A percentile compares a stretch with the other conserved stretches of the same genome.
Evolutionary conservation across 1,284 basidiomycete species (phyloP).

Genomic region (Ustilago xerochloae): DNA sequence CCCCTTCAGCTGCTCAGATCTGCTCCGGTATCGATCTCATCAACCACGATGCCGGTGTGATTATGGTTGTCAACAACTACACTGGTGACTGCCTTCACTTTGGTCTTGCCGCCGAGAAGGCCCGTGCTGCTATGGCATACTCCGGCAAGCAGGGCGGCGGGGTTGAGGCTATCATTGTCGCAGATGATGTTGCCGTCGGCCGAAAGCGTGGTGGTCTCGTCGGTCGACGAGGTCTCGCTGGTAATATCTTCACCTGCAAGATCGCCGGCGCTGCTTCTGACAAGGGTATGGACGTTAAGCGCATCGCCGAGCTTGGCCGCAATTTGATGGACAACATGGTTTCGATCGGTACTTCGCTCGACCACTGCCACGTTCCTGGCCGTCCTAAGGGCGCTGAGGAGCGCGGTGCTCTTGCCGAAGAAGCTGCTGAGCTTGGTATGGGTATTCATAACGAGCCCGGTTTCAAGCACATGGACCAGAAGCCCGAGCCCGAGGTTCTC

Average conservation of each 20-base stretch:
- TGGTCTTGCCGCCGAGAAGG: conserved; percentile 69
- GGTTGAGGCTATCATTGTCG: conserved; percentile 71
- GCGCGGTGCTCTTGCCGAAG: conserved; percentile 63
- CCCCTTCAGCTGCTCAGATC: conserved; percentile 71
- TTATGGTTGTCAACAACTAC: conserved; percentile 70
- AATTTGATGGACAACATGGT: conserved; percentile 73
- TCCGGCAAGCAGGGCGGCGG: conserved; percentile 67
- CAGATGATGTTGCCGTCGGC: conserved; percentile 71
- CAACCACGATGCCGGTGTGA: conserved; percentile 69
- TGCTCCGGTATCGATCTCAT: conserved; percentile 69
- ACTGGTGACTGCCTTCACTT: conserved; percentile 72
- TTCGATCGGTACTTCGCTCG: conserved; percentile 73
- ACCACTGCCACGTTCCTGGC: conserved; percentile 75
- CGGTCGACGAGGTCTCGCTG: conserved; percentile 70
- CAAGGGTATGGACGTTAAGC: conserved; percentile 57
- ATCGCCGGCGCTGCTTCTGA: conserved; percentile 64
- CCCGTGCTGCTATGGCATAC: conserved; percentile 59
- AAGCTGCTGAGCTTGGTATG: conserved; percentile 72
- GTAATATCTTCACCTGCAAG: conserved; percentile 69
- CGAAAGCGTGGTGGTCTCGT: conserved; percentile 70
- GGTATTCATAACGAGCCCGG: conserved; percentile 75
- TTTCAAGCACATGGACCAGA: conserved; percentile 68
- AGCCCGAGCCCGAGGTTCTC: conserved; percentile 56
- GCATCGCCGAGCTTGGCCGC: conserved; percentile 71
- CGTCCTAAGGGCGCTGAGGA: conserved; percentile 65